Conservation (phyloP, 2,329 filamentous ascomycete genomes). For the Fusarium albosuccineum region DNA sequence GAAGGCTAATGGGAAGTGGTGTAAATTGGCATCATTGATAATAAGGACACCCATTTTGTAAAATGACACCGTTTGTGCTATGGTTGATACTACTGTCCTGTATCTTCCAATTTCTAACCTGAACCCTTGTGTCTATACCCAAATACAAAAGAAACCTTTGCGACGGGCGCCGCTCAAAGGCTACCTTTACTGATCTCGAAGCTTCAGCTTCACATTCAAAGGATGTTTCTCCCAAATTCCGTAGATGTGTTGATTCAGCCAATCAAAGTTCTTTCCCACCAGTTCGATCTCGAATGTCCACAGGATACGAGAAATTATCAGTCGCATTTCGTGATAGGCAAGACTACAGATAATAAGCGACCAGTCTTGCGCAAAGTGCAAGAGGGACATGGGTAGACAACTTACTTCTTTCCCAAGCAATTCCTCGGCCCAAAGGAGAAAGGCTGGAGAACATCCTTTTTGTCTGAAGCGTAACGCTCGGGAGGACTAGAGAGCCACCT, state of each 20-base stretch:
- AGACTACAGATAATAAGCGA: not conserved
- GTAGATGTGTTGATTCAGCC: not conserved
- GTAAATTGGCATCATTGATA: too few species aligned
- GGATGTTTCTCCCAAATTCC: not conserved
- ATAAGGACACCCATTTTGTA: too few species aligned
- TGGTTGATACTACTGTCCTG: too few species aligned
- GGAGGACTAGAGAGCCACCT: not conserved
- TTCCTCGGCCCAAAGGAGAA: not conserved
- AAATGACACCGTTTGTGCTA: too few species aligned
- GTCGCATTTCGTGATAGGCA: not conserved
- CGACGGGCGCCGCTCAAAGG: too few species aligned
- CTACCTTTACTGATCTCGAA: not conserved
- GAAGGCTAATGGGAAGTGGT: too few species aligned
- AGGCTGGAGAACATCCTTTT: not conserved
- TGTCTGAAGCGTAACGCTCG: not conserved
- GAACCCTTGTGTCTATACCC: too few species aligned
- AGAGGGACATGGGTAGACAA: not conserved
- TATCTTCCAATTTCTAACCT: too few species aligned
- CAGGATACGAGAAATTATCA: not conserved
- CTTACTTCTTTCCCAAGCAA: slow-evolving; percentile 1
- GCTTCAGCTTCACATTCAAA: not conserved
- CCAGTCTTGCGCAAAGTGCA: not conserved
- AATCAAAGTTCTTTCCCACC: not conserved
- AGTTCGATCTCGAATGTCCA: not conserved
- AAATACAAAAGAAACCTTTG: too few species aligned